Evolutionary conservation across 257 asterid genomes (phyloP).

Genomic region (Apocynum venetum): DNA sequence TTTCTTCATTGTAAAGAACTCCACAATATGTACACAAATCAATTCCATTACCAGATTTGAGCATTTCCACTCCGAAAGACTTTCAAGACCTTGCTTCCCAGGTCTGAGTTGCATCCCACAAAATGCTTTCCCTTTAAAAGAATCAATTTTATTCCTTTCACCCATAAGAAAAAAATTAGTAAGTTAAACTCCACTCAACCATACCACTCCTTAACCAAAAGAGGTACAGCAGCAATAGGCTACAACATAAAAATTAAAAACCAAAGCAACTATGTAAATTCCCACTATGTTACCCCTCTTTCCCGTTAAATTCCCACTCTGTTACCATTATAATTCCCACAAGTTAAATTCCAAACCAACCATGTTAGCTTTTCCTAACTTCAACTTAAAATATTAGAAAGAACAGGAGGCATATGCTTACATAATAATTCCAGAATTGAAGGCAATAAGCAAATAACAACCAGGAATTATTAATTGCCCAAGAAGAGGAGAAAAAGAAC

Average conservation of each 20-base stretch:
- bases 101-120: background rate
- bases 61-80: background rate
- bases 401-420: background rate
- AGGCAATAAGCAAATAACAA: background rate
- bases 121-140: background rate
- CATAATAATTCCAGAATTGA: background rate
- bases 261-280: background rate
- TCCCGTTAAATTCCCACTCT: too few species aligned
- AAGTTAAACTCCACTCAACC: background rate
- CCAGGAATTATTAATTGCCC: background rate
- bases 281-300: too few species aligned
- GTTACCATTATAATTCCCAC: too few species aligned
- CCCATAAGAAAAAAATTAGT: background rate
- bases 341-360: background rate
- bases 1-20: background rate
- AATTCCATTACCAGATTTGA: background rate
- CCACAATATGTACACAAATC: background rate
- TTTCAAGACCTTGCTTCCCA: background rate
- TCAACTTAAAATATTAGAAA: background rate
- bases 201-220: background rate
- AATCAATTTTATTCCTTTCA: background rate
- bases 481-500: conserved; percentile 21
- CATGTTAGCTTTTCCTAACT: background rate
- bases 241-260: background rate
- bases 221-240: background rate